These are phyloP conservation scores for Exophiala sideris DNA, from an alignment of 2,329 filamentous ascomycete species.

Conservation along the genomic window DNA sequence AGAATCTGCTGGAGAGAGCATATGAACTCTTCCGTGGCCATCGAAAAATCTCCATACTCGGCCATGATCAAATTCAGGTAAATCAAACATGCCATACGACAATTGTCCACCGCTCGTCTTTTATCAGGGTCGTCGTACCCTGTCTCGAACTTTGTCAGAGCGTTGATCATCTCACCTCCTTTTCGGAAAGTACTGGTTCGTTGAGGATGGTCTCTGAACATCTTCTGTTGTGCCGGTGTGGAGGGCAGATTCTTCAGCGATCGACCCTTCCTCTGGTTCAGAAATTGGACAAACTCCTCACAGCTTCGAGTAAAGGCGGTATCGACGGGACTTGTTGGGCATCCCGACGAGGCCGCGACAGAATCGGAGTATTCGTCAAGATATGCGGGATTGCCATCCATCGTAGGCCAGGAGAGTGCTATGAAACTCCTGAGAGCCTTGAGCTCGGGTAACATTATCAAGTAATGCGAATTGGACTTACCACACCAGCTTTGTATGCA, in stretches of 20 bases:
- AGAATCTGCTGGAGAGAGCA: conserved; percentile 7
- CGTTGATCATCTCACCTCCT: not conserved
- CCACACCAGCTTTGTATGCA: conserved; percentile 18
- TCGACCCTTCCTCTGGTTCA: conserved; percentile 6
- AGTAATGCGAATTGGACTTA: not conserved
- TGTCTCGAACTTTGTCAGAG: conserved; percentile 2
- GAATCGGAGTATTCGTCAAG: conserved; percentile 4
- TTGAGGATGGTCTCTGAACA: not conserved
- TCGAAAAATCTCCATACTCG: conserved; percentile 14
- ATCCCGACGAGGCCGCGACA: not conserved
- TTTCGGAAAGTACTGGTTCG: conserved; percentile 8
- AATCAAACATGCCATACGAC: conserved; percentile 16
- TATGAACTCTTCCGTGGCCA: conserved; percentile 5
- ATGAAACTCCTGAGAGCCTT: conserved; percentile 15
- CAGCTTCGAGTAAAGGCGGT: conserved; percentile 5
- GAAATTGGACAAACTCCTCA: conserved; percentile 7
- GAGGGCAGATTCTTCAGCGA: conserved; percentile 9
- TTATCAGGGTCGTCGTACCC: conserved; percentile 12
- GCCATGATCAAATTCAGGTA: conserved; percentile 14
- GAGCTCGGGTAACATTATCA: not conserved
- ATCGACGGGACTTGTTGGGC: not conserved
- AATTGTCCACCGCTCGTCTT: conserved; percentile 12
- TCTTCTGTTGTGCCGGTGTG: conserved; percentile 9
- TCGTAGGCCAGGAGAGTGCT: conserved; percentile 11
- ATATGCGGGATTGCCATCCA: conserved; percentile 12